Percentiles rank a stretch among this genome's conserved stretches.
phyloP scores from a whole-genome alignment of 2,329 filamentous ascomycete genomes.

The Teratosphaeria viscida region DNA sequence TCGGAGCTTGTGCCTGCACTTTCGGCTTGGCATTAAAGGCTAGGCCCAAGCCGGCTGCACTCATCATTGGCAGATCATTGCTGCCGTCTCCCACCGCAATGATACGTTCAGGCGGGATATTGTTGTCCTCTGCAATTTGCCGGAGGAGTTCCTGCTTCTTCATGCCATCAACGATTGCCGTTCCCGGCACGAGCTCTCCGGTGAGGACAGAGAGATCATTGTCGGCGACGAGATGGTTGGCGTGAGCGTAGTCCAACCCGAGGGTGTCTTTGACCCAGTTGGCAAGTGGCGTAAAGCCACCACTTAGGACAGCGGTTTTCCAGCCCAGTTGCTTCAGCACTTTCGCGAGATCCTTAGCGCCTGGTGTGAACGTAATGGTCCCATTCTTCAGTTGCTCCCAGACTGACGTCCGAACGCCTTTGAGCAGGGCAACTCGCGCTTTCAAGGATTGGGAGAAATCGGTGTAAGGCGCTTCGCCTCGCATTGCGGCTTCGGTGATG shows the following conservation, averaged over 20 bases:
- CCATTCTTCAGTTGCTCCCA: slow-evolving; percentile 55
- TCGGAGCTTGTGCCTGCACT: slow-evolving; percentile 67
- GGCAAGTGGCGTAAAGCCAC: slow-evolving; percentile 83
- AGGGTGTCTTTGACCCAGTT: slow-evolving; percentile 72
- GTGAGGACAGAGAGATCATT: slow-evolving; percentile 47
- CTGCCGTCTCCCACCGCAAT: slow-evolving; percentile 73
- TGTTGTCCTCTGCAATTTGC: slow-evolving; percentile 59
- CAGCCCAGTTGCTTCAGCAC: slow-evolving; percentile 69
- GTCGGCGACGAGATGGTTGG: slow-evolving; percentile 69
- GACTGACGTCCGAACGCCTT: slow-evolving; percentile 66
- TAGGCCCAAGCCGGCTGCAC: slow-evolving; percentile 62
- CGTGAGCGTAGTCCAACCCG: slow-evolving; percentile 77
- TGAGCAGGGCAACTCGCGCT: slow-evolving; percentile 69
- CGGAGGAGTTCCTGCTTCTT: slow-evolving; percentile 62
- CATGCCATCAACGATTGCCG: slow-evolving; percentile 64
- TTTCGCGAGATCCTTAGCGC: slow-evolving; percentile 62
- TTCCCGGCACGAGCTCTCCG: slow-evolving; percentile 59
- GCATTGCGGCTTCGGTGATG: slow-evolving; percentile 91
- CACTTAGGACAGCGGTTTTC: slow-evolving; percentile 82
- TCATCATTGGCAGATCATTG: slow-evolving; percentile 74
- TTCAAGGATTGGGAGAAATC: slow-evolving; percentile 80
- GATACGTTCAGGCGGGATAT: slow-evolving; percentile 54
- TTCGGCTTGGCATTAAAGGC: slow-evolving; percentile 78
- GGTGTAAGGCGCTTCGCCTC: slow-evolving; percentile 60
- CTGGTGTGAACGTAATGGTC: slow-evolving; percentile 69